A percentile compares a stretch with the other conserved stretches of the same genome.
phyloP scores from a whole-genome alignment of 1,284 basidiomycete species.

The Trametes sp. region DNA sequence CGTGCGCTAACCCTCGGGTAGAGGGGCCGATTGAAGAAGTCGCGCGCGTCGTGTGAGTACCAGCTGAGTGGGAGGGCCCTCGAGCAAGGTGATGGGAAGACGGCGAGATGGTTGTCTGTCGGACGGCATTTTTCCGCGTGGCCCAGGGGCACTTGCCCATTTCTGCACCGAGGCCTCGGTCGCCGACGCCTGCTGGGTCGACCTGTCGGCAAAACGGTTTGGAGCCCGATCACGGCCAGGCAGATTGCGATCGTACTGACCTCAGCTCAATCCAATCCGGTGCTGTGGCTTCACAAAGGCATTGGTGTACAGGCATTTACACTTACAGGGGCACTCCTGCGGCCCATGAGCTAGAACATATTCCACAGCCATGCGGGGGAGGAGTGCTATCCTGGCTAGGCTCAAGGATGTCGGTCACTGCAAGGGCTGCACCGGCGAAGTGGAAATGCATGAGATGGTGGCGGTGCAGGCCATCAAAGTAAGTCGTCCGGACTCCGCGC shows the following conservation, averaged over 20 bases:
- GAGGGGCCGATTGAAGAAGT: neutral
- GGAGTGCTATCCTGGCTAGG: no score
- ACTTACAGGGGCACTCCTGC: no score
- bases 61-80: no score
- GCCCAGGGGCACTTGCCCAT: neutral
- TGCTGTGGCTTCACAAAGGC: no score
- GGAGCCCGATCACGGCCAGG: neutral
- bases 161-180: neutral
- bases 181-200: neutral
- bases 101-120: neutral
- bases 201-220: neutral
- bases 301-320: neutral
- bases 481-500: no score
- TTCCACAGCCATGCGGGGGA: no score
- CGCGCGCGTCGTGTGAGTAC: no score
- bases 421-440: neutral
- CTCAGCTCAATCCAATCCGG: neutral
- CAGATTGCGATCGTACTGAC: neutral
- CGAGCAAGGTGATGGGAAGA: neutral
- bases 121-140: neutral
- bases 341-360: no score
- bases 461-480: neutral
- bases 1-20: neutral
- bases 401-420: no score
- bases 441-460: neutral